phyloP scores from a whole-genome alignment of 2,329 filamentous ascomycete genomes.

The Aspergillus udagawae region DNA sequence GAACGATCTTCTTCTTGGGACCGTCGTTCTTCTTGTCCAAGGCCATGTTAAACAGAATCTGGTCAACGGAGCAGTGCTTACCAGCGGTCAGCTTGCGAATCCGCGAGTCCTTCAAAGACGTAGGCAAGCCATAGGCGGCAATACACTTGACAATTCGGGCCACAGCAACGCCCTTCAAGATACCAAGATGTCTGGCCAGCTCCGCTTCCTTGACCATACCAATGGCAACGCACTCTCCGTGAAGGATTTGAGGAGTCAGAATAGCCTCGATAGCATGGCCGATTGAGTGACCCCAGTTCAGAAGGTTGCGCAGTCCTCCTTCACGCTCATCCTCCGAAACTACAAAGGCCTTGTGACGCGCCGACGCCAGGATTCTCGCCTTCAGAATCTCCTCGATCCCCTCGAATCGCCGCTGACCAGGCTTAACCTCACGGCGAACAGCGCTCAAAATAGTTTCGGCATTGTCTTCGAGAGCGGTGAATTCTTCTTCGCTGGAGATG shows the following conservation, averaged over 20 bases:
- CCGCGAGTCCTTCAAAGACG: slow-evolving; percentile 75
- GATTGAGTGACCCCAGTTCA: slow-evolving; percentile 98
- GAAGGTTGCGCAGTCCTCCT: slow-evolving; percentile 84
- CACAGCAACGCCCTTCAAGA: slow-evolving; percentile 80
- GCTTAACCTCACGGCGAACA: slow-evolving; percentile 58
- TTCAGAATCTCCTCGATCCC: slow-evolving; percentile 69
- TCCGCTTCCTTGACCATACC: slow-evolving; percentile 99
- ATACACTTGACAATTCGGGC: slow-evolving; percentile 90
- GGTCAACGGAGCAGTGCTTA: slow-evolving; percentile 82
- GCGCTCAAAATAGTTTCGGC: slow-evolving; percentile 71
- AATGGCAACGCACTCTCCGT: slow-evolving; percentile 93
- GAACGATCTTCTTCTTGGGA: slow-evolving; percentile 89
- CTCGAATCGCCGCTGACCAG: slow-evolving; percentile 59
- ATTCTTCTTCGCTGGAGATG: slow-evolving; percentile 89
- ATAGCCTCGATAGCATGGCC: slow-evolving; percentile 96
- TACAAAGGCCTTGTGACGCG: slow-evolving; percentile 89
- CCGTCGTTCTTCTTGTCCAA: slow-evolving; percentile 99
- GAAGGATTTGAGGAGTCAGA: slow-evolving; percentile 87
- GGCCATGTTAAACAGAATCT: slow-evolving; percentile 86
- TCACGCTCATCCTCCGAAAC: slow-evolving; percentile 94
- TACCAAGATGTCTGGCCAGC: slow-evolving; percentile 80
- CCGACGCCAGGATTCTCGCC: slow-evolving; percentile 80
- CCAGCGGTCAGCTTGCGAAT: slow-evolving; percentile 78
- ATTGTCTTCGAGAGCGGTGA: slow-evolving; percentile 76
- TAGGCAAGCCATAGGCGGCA: slow-evolving; percentile 86